A percentile compares a stretch with the other conserved stretches of the same genome.
Conservation (phyloP, 495 filamentous ascomycete genomes). For the Penicillium odoratum region DNA sequence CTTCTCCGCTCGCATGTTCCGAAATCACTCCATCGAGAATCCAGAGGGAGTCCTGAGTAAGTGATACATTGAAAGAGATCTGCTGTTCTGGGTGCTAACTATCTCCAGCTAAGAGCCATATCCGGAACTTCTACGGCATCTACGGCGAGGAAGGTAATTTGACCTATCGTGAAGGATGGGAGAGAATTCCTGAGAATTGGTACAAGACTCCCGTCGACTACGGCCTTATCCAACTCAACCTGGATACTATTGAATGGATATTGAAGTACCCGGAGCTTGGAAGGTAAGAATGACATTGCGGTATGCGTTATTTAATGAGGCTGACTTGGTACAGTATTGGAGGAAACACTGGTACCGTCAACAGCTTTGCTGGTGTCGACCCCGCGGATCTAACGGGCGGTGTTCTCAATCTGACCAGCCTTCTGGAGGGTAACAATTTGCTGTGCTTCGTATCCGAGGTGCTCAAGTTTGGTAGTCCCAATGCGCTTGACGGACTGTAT, state of each 20-base stretch:
- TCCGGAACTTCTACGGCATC: conserved; percentile 51
- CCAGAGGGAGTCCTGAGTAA: conserved; percentile 45
- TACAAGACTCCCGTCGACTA: conserved; percentile 51
- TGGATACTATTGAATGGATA: conserved; percentile 43
- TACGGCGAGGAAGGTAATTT: conserved; percentile 40
- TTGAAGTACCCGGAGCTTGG: conserved; percentile 38
- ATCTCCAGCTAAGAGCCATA: conserved; percentile 32
- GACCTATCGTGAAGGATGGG: conserved; percentile 47
- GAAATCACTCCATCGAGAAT: conserved; percentile 47
- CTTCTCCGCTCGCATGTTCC: conserved; percentile 45
- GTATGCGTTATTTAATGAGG: background rate
- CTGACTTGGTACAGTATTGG: conserved; percentile 41
- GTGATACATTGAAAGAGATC: background rate
- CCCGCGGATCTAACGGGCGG: conserved; percentile 50
- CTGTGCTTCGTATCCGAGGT: conserved; percentile 48
- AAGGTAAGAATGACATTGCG: conserved; percentile 20
- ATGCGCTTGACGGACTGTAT: conserved; percentile 38
- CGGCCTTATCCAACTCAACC: conserved; percentile 34
- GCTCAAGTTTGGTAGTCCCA: conserved; percentile 43
- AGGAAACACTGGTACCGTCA: conserved; percentile 56
- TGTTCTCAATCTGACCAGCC: conserved; percentile 39
- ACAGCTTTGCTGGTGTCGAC: conserved; percentile 58
- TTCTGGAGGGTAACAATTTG: conserved; percentile 48
- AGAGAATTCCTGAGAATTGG: conserved; percentile 61
- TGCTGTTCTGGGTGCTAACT: conserved; percentile 8